These are phyloP conservation scores for Berkeleyomyces rouxiae DNA, from an alignment of 2,329 filamentous ascomycete species.

Conservation along the genomic window DNA sequence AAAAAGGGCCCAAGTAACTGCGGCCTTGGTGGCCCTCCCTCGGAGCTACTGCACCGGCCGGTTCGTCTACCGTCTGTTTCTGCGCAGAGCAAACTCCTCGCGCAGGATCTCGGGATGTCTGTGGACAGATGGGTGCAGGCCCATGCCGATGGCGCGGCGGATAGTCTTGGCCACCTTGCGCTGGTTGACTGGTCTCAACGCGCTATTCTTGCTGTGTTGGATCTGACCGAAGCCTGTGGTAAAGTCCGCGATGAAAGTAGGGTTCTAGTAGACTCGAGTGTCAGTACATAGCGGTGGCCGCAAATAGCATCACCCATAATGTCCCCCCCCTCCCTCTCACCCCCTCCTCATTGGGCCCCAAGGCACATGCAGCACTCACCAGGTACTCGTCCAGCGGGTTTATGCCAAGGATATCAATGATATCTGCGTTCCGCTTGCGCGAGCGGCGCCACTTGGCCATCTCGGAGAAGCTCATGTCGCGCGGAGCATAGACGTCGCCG, in stretches of 20 bases:
- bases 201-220: constrained; percentile 56
- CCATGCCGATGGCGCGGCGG: constrained; percentile 71
- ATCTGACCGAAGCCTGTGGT: constrained; percentile 76
- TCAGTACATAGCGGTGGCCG: neutral
- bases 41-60: neutral
- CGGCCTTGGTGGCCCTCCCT: neutral
- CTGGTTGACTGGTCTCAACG: constrained; percentile 77
- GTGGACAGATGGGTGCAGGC: constrained; percentile 83
- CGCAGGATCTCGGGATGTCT: constrained; percentile 67
- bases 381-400: constrained; percentile 77
- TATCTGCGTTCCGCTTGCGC: constrained; percentile 45
- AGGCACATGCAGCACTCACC: constrained; percentile 31
- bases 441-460: constrained; percentile 61
- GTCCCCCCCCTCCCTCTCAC: no score
- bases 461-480: constrained; percentile 65
- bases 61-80: constrained; percentile 3
- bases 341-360: neutral
- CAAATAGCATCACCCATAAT: neutral
- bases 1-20: neutral
- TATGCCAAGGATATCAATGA: constrained; percentile 63
- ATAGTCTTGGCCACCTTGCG: constrained; percentile 87
- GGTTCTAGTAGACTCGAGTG: constrained; percentile 48
- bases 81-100: constrained; percentile 18
- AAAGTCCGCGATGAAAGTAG: constrained; percentile 78
- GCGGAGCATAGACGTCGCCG: constrained; percentile 81